Percentiles rank a stretch among this genome's conserved stretches.
Evolutionary conservation across 768 basidiomycete species (phyloP).

Genomic region (Kockovaella imperatae): DNA sequence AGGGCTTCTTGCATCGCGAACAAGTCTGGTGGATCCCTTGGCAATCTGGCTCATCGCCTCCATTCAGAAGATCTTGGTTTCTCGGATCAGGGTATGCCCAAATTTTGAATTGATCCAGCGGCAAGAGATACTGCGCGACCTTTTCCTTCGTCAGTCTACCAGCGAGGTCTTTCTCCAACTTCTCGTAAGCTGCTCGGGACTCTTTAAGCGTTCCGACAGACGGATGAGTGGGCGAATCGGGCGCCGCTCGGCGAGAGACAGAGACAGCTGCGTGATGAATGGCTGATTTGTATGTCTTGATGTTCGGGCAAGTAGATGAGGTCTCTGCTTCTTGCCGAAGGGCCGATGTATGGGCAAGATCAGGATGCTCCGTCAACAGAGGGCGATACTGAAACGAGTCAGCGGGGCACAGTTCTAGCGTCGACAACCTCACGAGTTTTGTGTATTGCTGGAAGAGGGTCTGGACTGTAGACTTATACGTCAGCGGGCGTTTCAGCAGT

Average conservation of each 20-base stretch:
- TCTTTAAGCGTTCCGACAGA: conserved; percentile 44
- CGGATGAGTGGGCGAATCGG: conserved; percentile 27
- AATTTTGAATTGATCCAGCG: conserved; percentile 52
- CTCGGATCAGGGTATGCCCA: conserved; percentile 73
- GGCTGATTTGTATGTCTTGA: conserved; percentile 32
- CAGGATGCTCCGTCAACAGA: conserved; percentile 20
- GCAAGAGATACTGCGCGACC: conserved; percentile 57
- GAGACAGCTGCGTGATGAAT: conserved; percentile 40
- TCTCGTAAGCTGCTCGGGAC: conserved; percentile 18
- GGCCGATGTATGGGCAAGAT: conserved; percentile 27
- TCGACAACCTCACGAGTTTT: conserved; percentile 24
- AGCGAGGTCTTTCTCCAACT: conserved; percentile 31
- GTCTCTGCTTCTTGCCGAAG: conserved; percentile 35
- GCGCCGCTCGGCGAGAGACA: conserved; percentile 23
- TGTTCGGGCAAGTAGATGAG: conserved; percentile 23
- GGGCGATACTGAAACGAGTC: conserved; percentile 20
- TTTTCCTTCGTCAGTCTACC: conserved; percentile 23
- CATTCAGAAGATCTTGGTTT: conserved; percentile 47
- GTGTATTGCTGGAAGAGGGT: conserved; percentile 36
- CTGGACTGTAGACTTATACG: conserved; percentile 22
- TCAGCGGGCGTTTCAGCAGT: neutral
- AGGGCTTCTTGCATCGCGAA: conserved; percentile 67
- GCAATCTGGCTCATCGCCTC: conserved; percentile 58
- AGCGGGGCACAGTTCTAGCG: neutral
- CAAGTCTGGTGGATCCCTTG: conserved; percentile 59